Percentiles rank a stretch among this genome's conserved stretches.
Conservation (phyloP, 768 basidiomycete genomes). For the Lepiota brunneoincarnata region DNA sequence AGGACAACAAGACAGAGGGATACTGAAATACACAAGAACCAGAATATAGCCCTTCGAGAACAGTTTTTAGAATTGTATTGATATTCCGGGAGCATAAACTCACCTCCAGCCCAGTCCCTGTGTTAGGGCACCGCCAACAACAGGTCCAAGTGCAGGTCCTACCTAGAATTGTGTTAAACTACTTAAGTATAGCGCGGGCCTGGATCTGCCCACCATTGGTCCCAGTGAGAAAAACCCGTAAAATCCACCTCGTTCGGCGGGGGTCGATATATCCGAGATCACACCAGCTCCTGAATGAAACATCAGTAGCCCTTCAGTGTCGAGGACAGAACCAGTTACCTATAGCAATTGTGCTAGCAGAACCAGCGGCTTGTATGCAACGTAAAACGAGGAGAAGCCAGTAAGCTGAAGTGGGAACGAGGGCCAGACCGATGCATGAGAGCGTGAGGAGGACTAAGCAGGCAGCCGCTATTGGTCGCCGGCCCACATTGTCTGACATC, state of each 20-base stretch:
- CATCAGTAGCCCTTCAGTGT: neutral
- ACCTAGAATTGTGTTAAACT: slow-evolving; percentile 21
- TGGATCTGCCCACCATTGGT: slow-evolving; percentile 41
- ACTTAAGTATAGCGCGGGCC: neutral
- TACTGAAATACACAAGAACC: slow-evolving; percentile 55
- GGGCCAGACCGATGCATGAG: slow-evolving; percentile 63
- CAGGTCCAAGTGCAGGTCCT: slow-evolving; percentile 60
- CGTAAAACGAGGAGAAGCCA: slow-evolving; percentile 81
- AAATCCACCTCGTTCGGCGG: slow-evolving; percentile 72
- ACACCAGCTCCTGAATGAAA: slow-evolving; percentile 59
- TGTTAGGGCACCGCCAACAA: slow-evolving; percentile 59
- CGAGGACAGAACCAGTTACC: slow-evolving; percentile 36
- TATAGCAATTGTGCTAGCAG: slow-evolving; percentile 74
- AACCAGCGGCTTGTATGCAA: slow-evolving; percentile 75
- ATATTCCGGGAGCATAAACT: slow-evolving; percentile 6
- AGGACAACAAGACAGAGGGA: slow-evolving; percentile 44
- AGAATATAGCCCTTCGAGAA: slow-evolving; percentile 50
- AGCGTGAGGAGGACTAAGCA: slow-evolving; percentile 62
- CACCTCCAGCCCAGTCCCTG: slow-evolving; percentile 65
- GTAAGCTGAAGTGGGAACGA: slow-evolving; percentile 54
- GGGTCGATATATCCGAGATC: slow-evolving; percentile 73
- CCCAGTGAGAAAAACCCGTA: slow-evolving; percentile 66
- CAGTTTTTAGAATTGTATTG: neutral
- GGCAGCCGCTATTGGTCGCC: slow-evolving; percentile 58
- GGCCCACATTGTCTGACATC: slow-evolving; percentile 63